phyloP scores from a whole-genome alignment of 495 filamentous ascomycete genomes.

The Daldinia caldariorum region DNA sequence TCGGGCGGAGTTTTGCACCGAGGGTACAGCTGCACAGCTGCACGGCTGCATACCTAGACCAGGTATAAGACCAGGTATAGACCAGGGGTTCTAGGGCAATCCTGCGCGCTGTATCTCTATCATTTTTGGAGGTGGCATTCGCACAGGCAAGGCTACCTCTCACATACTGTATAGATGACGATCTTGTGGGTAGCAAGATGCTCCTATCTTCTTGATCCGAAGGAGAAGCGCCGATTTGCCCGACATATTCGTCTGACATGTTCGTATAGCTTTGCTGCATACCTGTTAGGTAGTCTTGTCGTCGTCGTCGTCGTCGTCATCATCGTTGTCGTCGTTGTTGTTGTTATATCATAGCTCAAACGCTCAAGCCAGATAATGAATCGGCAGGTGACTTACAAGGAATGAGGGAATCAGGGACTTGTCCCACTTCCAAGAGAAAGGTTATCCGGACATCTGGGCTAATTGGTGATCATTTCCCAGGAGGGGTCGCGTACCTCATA shows the following conservation, averaged over 20 bases:
- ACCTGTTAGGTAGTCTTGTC: neutral
- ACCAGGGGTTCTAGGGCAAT: slow-evolving; percentile 20
- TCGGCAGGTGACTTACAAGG: slow-evolving; percentile 38
- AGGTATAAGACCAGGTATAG: slow-evolving; percentile 15
- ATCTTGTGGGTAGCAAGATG: neutral
- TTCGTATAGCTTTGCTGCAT: slow-evolving; percentile 6
- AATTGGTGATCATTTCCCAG: slow-evolving; percentile 38
- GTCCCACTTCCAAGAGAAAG: slow-evolving; percentile 38
- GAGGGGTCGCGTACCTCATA: slow-evolving; percentile 33
- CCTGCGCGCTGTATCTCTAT: slow-evolving; percentile 25
- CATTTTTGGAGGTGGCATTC: slow-evolving; percentile 12
- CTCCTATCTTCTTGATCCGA: slow-evolving; percentile 5
- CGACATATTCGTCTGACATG: slow-evolving; percentile 33
- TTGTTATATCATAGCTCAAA: slow-evolving; percentile 6
- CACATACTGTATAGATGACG: slow-evolving; percentile 1
- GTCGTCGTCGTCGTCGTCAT: neutral
- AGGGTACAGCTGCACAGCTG: slow-evolving; percentile 28
- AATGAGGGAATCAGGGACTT: slow-evolving; percentile 40
- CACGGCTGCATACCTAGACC: slow-evolving; percentile 28
- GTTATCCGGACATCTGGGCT: slow-evolving; percentile 46
- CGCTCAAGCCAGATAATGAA: slow-evolving; percentile 19
- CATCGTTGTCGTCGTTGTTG: neutral
- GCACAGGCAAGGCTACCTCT: slow-evolving; percentile 36
- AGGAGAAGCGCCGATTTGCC: slow-evolving; percentile 21
- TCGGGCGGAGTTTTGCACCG: slow-evolving; percentile 36